These are phyloP conservation scores for Lagenidium sp. DNA, from an alignment of 352 stramenopile species.

Conservation along the genomic window DNA sequence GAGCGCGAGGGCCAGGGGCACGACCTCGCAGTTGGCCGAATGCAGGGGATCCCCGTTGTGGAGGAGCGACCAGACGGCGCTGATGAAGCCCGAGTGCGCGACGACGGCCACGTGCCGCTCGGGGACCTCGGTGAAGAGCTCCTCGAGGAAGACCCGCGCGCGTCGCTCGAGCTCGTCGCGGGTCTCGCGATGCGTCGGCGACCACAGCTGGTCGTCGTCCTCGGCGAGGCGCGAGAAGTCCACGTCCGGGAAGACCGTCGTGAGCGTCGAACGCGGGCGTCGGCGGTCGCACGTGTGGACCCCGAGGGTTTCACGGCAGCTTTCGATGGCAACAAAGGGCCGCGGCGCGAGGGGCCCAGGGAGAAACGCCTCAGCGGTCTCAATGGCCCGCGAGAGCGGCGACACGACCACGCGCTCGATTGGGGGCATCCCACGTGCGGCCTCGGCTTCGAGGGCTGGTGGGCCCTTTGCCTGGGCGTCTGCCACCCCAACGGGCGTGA, in stretches of 20 bases:
- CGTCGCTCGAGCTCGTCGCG: conserved; percentile 42
- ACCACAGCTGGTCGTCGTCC: conserved; percentile 51
- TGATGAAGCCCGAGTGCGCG: conserved; percentile 68
- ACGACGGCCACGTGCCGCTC: conserved; percentile 50
- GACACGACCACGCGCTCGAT: conserved; percentile 63
- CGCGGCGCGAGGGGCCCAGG: conserved; percentile 15
- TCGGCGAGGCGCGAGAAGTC: conserved; percentile 48
- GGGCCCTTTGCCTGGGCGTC: conserved; percentile 39
- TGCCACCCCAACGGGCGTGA: conserved; percentile 45
- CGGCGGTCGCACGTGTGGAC: conserved; percentile 68
- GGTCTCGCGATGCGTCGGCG: conserved; percentile 47
- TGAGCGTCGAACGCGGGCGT: conserved; percentile 27
- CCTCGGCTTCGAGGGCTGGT: conserved; percentile 19
- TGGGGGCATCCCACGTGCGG: conserved; percentile 40
- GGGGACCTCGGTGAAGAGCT: conserved; percentile 41
- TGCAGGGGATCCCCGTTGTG: conserved; percentile 20
- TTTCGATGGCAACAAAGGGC: conserved; percentile 51
- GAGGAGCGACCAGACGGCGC: conserved; percentile 36
- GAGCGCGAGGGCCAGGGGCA: conserved; percentile 15
- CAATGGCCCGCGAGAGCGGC: conserved; percentile 52
- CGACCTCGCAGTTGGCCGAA: conserved; percentile 20
- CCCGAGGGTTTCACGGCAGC: conserved; percentile 50
- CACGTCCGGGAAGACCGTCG: conserved; percentile 41
- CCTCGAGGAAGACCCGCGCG: conserved; percentile 29
- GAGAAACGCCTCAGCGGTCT: conserved; percentile 66